Conservation (phyloP, 2,329 filamentous ascomycete genomes). For the Colletotrichum nymphaeae region DNA sequence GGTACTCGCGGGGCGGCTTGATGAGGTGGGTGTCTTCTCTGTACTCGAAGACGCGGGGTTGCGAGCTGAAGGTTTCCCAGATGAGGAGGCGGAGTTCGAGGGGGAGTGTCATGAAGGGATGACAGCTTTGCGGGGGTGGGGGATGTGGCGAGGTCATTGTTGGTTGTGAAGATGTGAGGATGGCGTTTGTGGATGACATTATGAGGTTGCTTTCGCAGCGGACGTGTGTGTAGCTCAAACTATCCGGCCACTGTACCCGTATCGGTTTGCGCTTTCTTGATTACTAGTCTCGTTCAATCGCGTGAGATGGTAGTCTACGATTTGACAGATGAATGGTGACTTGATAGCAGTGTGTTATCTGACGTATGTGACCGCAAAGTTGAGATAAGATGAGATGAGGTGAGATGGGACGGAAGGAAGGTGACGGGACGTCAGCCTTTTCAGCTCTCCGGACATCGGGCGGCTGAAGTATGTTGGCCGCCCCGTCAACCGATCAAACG, state of each 20-base stretch:
- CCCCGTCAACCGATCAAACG: not conserved
- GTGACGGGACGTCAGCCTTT: not conserved
- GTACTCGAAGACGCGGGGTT: slow-evolving; percentile 27
- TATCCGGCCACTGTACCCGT: not conserved
- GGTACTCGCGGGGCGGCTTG: slow-evolving; percentile 11
- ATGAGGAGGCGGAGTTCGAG: slow-evolving; percentile 30
- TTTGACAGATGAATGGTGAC: not conserved
- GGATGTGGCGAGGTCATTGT: not conserved
- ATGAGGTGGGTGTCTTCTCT: slow-evolving; percentile 24
- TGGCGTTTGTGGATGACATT: not conserved
- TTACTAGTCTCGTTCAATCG: not conserved
- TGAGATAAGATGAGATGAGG: not conserved
- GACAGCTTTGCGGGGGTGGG: not conserved
- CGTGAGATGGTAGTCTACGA: not conserved
- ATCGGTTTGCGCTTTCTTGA: not conserved
- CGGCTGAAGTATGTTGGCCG: not conserved
- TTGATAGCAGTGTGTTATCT: not conserved
- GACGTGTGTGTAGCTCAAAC: not conserved
- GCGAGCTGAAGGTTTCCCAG: slow-evolving; percentile 12
- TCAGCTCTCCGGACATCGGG: not conserved
- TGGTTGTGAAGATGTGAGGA: not conserved
- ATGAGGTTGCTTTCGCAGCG: not conserved
- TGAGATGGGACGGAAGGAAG: not conserved
- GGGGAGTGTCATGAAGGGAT: slow-evolving; percentile 26
- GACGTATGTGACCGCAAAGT: not conserved